A percentile compares a stretch with the other conserved stretches of the same genome.
These are phyloP conservation scores for Mycogone perniciosa DNA, from an alignment of 2,329 filamentous ascomycete genomes.

Conservation along the genomic window DNA sequence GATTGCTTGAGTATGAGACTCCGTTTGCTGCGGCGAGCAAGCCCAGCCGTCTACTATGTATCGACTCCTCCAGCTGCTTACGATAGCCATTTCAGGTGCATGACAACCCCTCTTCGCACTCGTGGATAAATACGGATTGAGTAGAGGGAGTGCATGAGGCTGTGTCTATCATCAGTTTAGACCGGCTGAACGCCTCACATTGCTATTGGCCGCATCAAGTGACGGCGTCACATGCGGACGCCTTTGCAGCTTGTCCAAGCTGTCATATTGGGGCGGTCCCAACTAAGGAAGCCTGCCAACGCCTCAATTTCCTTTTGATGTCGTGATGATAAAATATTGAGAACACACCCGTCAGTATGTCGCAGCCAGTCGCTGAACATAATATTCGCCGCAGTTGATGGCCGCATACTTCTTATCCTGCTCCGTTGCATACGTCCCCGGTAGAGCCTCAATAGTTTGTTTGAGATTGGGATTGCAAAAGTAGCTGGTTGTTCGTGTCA, in stretches of 20 bases:
- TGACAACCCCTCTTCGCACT: not conserved
- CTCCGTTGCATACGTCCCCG: conserved; percentile 62
- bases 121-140: not conserved
- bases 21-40: no score
- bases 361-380: conserved; percentile 68
- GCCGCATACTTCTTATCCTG: conserved; percentile 71
- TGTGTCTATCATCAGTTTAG: not conserved
- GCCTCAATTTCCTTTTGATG: not conserved
- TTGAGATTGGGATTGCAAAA: conserved; percentile 85
- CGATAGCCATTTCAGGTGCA: no score
- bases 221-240: not conserved
- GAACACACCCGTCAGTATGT: conserved; percentile 46
- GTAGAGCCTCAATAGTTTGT: conserved; percentile 70
- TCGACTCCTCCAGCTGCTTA: no score
- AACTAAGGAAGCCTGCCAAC: no score
- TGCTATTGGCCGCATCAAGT: not conserved
- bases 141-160: not conserved
- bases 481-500: conserved; percentile 45
- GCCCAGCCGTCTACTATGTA: no score
- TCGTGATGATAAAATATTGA: not conserved
- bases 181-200: not conserved
- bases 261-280: no score
- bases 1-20: no score
- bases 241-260: no score
- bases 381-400: conserved; percentile 74